Percentiles rank a stretch among this genome's conserved stretches.
Evolutionary conservation across 139 green algal genomes (phyloP).

Genomic region (Haematococcus lacustris): DNA sequence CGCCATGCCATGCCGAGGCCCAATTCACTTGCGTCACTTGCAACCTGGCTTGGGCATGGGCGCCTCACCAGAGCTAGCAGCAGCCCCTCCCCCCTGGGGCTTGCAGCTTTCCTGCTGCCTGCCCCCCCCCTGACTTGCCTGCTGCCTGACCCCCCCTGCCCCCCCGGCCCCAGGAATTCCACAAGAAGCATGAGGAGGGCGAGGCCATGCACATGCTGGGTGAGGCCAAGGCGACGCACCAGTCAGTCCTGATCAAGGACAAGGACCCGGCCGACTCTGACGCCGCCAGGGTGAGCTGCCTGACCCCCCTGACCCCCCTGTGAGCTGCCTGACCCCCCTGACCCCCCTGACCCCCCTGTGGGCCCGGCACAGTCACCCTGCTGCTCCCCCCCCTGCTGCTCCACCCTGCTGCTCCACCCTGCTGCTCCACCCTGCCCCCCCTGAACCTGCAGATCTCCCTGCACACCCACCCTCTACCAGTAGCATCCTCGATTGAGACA

Average conservation of each 20-base stretch:
- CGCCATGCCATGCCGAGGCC: too few relatives aligned
- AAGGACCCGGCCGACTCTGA: constrained; percentile 28
- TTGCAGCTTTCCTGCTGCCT: not conserved
- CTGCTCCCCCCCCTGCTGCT: too few relatives aligned
- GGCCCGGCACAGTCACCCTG: constrained; percentile 23
- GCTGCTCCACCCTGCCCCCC: too few relatives aligned
- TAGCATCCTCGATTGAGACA: too few relatives aligned
- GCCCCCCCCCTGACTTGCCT: not conserved
- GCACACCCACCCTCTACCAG: too few relatives aligned
- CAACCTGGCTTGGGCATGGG: not conserved
- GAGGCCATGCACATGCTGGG: not conserved
- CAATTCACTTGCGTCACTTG: too few relatives aligned
- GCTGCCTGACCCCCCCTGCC: not conserved
- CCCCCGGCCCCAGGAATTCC: constrained; percentile 22
- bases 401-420: too few relatives aligned
- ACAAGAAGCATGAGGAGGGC: constrained; percentile 36
- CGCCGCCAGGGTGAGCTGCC: constrained; percentile 44
- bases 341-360: not conserved
- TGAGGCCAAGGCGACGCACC: not conserved
- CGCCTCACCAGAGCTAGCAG: not conserved
- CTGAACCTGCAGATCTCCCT: too few relatives aligned
- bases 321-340: not conserved
- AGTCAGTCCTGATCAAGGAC: constrained; percentile 11
- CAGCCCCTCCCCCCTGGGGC: not conserved
- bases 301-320: too few relatives aligned